phyloP scores from a whole-genome alignment of 106 monocot genomes.

The Narthecium ossifragum region DNA sequence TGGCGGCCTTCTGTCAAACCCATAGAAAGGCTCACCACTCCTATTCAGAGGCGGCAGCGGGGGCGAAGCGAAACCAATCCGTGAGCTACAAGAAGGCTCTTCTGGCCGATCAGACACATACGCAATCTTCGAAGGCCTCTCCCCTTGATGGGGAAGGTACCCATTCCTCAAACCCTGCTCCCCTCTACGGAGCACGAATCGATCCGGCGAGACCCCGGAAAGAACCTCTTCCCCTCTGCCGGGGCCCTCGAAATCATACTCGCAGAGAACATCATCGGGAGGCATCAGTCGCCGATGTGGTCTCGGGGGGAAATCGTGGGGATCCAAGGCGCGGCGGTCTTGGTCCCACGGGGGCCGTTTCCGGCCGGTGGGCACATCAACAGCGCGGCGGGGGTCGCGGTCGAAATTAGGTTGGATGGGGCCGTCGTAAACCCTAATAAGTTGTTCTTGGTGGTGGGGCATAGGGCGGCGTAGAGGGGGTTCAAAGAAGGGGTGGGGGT shows the following conservation, averaged over 20 bases:
- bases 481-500: not conserved
- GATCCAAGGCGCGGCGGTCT: not conserved
- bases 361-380: not conserved
- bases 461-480: not conserved
- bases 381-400: not conserved
- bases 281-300: not conserved
- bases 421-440: too few relatives aligned
- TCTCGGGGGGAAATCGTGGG: too few relatives aligned
- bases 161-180: too few relatives aligned
- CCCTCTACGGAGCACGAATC: not conserved
- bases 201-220: not conserved
- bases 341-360: not conserved
- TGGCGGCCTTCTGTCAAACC: not conserved
- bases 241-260: not conserved
- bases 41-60: not conserved
- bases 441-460: slow-evolving; percentile 6
- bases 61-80: not conserved
- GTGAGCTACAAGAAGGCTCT: not conserved
- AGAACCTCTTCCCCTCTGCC: not conserved
- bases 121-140: too few relatives aligned
- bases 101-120: not conserved
- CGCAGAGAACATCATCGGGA: not conserved
- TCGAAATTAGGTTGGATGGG: too few relatives aligned
- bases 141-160: too few relatives aligned
- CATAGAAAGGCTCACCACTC: not conserved